Evolutionary conservation across 1,284 basidiomycete species (phyloP), one percentile per base, ranked within the genome.

Genomic region (Sanguinoderma infundibulare): DNA sequence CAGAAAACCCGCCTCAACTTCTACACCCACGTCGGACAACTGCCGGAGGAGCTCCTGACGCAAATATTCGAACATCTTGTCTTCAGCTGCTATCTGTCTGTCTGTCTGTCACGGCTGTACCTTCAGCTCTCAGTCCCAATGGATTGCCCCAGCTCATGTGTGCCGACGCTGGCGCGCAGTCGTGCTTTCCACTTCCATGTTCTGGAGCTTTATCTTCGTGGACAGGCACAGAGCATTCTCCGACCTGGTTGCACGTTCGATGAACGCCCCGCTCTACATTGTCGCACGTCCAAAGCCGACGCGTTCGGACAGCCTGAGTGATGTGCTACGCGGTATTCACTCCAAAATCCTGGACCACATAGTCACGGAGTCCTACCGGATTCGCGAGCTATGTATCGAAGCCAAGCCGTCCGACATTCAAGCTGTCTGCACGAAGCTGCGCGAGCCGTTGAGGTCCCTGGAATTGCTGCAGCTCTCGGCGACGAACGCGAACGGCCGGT

Each of bases 11-110:
- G 35, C 20, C 52, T 53, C n/a, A 59, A 59, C 44, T 14, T 52
- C 0, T 26, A 46, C 42, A 54, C 57, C 2, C 44, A 40, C 17
- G 47, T 59, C 12, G 52, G 42, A 36, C 39, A 34, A n/a, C 53
- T 60, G 7, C 59, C 59, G 9, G 17, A 44, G 5, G 59, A 60
- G 10, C 30, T 60, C 15, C 17, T 55, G n/a, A 22, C 59, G 22
- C 36, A 60, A 15, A 55, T 55, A 15, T 36, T 60, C 22, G 46
- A 49, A 20, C 30, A 26, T 28, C 7, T 36, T 24, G 40, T 39
- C 5, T 2, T 17, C 22, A 35, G 28, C 8, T 46, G 42, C 17
- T 46, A 46, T 15, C 24, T 15, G 17, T 28, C 14, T 3, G 17
- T 28, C 14, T 3, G 42, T 46, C 24, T 26, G 24, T 15, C 24